phyloP scores from a whole-genome alignment of 164 flowering plant species.

The Vitis cinerea region DNA sequence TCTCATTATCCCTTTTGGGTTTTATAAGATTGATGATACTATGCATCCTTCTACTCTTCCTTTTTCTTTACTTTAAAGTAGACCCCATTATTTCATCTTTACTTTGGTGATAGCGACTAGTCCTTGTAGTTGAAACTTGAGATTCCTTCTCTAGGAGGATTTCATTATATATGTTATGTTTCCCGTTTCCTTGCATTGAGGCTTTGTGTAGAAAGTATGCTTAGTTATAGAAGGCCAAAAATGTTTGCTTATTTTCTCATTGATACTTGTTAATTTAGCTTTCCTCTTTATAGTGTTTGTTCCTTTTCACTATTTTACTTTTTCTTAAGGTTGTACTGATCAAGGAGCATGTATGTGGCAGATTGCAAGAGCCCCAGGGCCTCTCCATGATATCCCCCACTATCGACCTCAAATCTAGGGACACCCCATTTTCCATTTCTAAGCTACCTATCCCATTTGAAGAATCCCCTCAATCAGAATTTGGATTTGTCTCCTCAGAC shows the following conservation, averaged over 20 bases:
- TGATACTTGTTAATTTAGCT: not conserved
- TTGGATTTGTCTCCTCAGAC: constrained; percentile 33
- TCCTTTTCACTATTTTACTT: not conserved
- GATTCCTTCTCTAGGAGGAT: constrained; percentile 22
- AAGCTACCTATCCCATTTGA: constrained; percentile 17
- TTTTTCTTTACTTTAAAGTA: constrained; percentile 24
- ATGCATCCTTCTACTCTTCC: constrained; percentile 6
- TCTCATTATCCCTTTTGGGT: not conserved
- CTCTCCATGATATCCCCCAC: constrained; percentile 16
- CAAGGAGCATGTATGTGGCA: constrained; percentile 12
- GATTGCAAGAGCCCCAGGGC: constrained; percentile 20
- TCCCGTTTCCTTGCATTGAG: constrained; percentile 2
- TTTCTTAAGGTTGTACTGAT: constrained; percentile 7
- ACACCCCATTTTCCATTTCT: constrained; percentile 5
- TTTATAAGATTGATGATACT: not conserved
- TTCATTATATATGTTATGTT: constrained; percentile 7
- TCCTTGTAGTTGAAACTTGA: constrained; percentile 21
- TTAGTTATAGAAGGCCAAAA: not conserved
- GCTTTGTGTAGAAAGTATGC: not conserved
- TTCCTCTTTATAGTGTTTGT: not conserved
- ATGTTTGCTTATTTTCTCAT: not conserved
- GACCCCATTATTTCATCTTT: constrained; percentile 23
- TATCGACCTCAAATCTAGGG: constrained; percentile 14
- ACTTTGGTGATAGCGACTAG: constrained; percentile 25
- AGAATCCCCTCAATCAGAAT: constrained; percentile 18